These are phyloP conservation scores for Sonneratia alba DNA, from an alignment of 345 rosid genomes.

Conservation along the genomic window DNA sequence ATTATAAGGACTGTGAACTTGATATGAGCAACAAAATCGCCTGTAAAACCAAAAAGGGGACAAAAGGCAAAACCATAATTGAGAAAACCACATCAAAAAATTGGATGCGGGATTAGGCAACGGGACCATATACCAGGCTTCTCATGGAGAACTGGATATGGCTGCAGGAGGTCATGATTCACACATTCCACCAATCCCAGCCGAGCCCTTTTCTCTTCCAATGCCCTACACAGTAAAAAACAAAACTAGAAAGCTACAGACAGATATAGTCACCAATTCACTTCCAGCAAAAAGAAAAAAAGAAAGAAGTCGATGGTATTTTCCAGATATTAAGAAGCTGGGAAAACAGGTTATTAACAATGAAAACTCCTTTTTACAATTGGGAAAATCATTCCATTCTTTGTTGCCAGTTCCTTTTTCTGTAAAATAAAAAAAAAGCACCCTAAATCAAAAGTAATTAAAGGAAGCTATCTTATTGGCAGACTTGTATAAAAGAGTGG, in stretches of 20 bases:
- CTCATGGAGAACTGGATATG: constrained; percentile 94
- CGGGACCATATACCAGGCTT: constrained; percentile 61
- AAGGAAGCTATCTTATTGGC: not conserved
- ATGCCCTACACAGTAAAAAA: constrained; percentile 37
- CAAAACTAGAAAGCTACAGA: not conserved
- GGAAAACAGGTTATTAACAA: too few relatives aligned
- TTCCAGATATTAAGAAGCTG: too few relatives aligned
- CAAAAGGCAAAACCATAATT: not conserved
- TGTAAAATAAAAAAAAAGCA: too few relatives aligned
- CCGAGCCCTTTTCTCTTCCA: constrained; percentile 96
- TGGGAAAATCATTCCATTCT: too few relatives aligned
- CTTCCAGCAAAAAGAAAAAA: too few relatives aligned
- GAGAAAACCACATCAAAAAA: not conserved
- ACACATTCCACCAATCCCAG: constrained; percentile 93
- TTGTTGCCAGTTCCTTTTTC: too few relatives aligned
- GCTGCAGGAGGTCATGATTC: constrained; percentile 88
- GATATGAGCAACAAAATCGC: constrained; percentile 81
- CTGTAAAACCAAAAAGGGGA: constrained; percentile 24
- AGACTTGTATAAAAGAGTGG: not conserved
- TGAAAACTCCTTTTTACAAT: too few relatives aligned
- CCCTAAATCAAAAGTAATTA: too few relatives aligned
- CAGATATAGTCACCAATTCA: too few relatives aligned
- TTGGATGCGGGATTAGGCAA: not conserved
- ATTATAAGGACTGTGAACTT: constrained; percentile 86
- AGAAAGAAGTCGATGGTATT: too few relatives aligned